phyloP scores from a whole-genome alignment of 2,329 filamentous ascomycete species.

The Trichoderma hamatum region DNA sequence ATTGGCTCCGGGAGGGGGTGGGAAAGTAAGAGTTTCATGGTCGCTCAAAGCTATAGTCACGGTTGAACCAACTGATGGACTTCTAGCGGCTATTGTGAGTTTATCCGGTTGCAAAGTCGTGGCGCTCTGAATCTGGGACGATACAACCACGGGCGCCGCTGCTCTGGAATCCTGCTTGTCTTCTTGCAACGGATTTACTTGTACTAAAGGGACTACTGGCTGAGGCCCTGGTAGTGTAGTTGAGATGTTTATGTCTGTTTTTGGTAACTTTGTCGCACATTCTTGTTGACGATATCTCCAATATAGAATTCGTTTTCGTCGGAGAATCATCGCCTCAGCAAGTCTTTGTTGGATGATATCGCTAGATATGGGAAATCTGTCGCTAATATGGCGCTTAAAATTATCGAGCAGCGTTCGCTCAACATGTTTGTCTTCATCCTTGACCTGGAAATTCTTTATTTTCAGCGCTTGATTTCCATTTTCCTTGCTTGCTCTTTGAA shows the following conservation, averaged over 20 bases:
- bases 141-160: neutral
- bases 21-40: neutral
- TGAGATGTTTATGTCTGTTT: too few species aligned
- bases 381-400: slow-evolving; percentile 26
- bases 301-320: slow-evolving; percentile 28
- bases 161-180: neutral
- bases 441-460: slow-evolving; percentile 19
- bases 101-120: neutral
- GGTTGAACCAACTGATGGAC: neutral
- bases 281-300: slow-evolving; percentile 19
- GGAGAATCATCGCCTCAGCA: slow-evolving; percentile 25
- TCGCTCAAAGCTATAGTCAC: neutral
- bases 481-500: slow-evolving; percentile 24
- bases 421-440: slow-evolving; percentile 25
- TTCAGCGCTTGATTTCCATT: slow-evolving; percentile 16
- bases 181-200: neutral
- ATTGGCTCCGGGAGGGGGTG: neutral
- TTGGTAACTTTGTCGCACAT: neutral
- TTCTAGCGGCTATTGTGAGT: neutral
- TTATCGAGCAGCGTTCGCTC: neutral
- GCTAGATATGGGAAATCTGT: slow-evolving; percentile 25
- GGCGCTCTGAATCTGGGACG: neutral
- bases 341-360: slow-evolving; percentile 25
- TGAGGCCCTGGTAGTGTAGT: too few species aligned
- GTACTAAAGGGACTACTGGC: too few species aligned